These are phyloP conservation scores for Lineolata rhizophorae DNA, from an alignment of 495 filamentous ascomycete species.

Conservation along the genomic window DNA sequence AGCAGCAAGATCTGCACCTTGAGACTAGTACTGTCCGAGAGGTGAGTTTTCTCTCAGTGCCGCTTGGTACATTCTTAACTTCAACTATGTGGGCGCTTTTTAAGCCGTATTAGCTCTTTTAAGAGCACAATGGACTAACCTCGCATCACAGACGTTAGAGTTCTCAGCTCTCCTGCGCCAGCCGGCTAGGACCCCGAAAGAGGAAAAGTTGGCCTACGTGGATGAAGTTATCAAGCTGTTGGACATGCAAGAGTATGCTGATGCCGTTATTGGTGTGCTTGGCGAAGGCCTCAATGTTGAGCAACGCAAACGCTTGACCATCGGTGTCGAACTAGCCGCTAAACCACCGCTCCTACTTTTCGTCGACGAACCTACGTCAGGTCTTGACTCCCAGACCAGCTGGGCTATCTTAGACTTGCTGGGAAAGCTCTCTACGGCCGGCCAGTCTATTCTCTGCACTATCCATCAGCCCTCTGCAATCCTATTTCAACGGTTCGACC, in stretches of 20 bases:
- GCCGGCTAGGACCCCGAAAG: background rate
- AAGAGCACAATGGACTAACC: no score
- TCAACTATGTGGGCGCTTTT: no score
- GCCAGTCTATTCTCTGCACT: no score
- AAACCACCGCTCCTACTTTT: constrained; percentile 9
- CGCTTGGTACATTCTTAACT: no score
- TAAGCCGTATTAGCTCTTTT: no score
- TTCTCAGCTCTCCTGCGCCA: constrained; percentile 11
- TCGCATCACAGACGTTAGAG: no score
- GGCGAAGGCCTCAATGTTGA: constrained; percentile 10
- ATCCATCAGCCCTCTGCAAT: constrained; percentile 84
- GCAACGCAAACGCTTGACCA: constrained; percentile 10
- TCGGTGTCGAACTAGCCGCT: constrained; percentile 11
- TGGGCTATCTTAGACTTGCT: constrained; percentile 61
- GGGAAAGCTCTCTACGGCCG: constrained; percentile 54
- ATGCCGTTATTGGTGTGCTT: constrained; percentile 9
- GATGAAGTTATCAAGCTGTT: constrained; percentile 8
- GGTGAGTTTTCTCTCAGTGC: no score
- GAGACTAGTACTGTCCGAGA: constrained; percentile 9
- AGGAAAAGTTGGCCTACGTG: constrained; percentile 7
- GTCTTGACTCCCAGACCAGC: constrained; percentile 62
- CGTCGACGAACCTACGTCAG: constrained; percentile 36
- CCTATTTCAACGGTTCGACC: constrained; percentile 76
- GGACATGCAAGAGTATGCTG: constrained; percentile 8
- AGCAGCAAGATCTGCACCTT: constrained; percentile 10